Conservation (phyloP, 208 protist genomes). For the Borovskyia barvae region DNA sequence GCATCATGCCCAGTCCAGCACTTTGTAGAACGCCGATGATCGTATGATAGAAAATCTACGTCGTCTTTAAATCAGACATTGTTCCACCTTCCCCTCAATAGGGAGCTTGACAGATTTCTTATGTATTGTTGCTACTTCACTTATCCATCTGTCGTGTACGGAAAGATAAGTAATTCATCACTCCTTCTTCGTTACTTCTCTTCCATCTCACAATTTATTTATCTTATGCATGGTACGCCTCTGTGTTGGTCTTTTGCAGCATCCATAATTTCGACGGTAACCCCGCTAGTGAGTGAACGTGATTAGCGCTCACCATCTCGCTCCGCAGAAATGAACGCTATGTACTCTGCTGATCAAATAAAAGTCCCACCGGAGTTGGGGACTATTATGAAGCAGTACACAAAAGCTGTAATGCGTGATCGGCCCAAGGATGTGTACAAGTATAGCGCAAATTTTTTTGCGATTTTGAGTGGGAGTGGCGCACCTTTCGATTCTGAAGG, state of each 20-base stretch:
- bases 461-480: slow-evolving; percentile 66
- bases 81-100: slow-evolving; percentile 3
- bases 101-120: slow-evolving; percentile 1
- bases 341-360: slow-evolving; percentile 90
- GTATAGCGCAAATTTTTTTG: slow-evolving; percentile 94
- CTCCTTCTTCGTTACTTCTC: slow-evolving; percentile 5
- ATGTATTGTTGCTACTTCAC: slow-evolving; percentile 13
- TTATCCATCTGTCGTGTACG: neutral
- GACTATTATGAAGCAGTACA: slow-evolving; percentile 93
- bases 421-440: slow-evolving; percentile 85
- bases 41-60: no score
- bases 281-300: no score
- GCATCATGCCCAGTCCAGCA: no score
- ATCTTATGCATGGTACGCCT: no score
- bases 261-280: no score
- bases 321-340: slow-evolving; percentile 67
- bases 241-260: no score
- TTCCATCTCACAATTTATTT: slow-evolving; percentile 1
- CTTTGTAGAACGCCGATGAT: no score
- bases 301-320: no score
- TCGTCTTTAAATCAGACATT: no score
- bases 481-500: slow-evolving; percentile 80
- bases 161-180: neutral
- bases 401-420: slow-evolving; percentile 87
- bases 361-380: slow-evolving; percentile 87